Evolutionary conservation across 192 early-diverging fungal species (phyloP), one percentile per base, ranked within the genome.

Genomic region (Backusella tuberculispora): DNA sequence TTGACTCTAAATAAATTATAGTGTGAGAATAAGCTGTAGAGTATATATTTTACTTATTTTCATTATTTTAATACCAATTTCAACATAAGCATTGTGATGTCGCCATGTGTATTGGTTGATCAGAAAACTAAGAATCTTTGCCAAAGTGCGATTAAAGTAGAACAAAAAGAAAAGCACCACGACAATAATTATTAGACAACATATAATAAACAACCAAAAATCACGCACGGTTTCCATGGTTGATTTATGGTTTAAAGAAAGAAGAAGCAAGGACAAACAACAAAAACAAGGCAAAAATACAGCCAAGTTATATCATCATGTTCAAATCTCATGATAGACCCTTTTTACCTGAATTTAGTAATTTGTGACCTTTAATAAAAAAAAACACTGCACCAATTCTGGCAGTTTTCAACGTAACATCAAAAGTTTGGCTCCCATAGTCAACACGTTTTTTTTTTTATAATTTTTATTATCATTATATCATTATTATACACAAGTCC

Each of bases 121-220:
- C 5, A 94, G 45, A 38, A 85, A 83, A 6, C 88, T 87, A 17
- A 92, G 77, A 24, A 91, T 26, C 34, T 82, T 84, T 15, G 85
- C 93, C 50, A 91, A 71, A 37, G 87, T 79, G 21, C 92, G 86
- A 78, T 89, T 90, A 43, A 87, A 86, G 69, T 93, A 94, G 79
- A 94, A 94, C 24, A 92, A 82, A 46, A 92, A 91, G 83, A 94
- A 91, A 40, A 93, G 81, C 13, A 88, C 83, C 6, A 90, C 87
- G 26, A 90, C 80, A 15, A 91, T 87, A 21, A 92, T 86, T 0
- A 90, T 85, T n/a, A 88, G 78, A 70, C 91, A 91, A 74, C 87
- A 91, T 60, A 91, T 83, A 73, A 91, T 68, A 75, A 92, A 92
- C 19, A 84, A 75, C 87, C 88, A 90, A 47, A 89, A 86, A 43